Evolutionary conservation across 1,139 yeast genomes (phyloP), one percentile per base, ranked within the genome.

Genomic region (Kodamaea sp.): DNA sequence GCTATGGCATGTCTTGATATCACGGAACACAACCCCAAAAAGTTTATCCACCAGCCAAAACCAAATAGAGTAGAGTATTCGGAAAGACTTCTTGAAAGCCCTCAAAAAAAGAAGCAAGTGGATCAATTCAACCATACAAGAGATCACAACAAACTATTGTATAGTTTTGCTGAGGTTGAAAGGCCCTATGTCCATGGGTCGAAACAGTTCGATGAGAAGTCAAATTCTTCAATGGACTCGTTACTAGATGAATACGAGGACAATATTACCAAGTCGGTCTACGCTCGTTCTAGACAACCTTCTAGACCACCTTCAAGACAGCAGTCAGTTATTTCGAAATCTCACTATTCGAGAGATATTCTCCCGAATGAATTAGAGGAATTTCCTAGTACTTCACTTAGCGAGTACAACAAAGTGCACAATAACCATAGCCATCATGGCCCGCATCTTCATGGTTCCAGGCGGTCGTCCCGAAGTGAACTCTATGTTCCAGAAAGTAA

Each of bases 241-340:
- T 57, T 76, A 12, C 53, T 78, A 11, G 80, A 76, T 39, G 76
- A 71, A 41, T 76, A 75, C 44, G 77, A 74, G 39, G 73, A 69
- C 37, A 63, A 62, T 30, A 57, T 67, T 24, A 52, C 63, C 4
- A 48, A 53, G 25, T 47, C 55, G 7, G 26, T 24, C 2, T 26
- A 33, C 14, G 53, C 66, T 14, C 51, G 61, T 24, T 54, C 70
- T 8, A 37, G 66, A 36, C 55, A 38, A 23, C 57, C 37, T 7
- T 53, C 65, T 15, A 52, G 60, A 25, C 55, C 64, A 13, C 53
- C 63, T 29, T 55, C 70, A 9, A 37, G 66, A 36, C 56, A 39
- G 26, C 58, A 33, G 42, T 58, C 52, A 2, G 33, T 61, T 8
- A 45, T 57, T 2, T 59, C 68, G 12, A 50, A 60, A 3, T 51